These are phyloP conservation scores for Metschnikowia arizonensis DNA, from an alignment of 805 yeast genomes.

Conservation along the genomic window DNA sequence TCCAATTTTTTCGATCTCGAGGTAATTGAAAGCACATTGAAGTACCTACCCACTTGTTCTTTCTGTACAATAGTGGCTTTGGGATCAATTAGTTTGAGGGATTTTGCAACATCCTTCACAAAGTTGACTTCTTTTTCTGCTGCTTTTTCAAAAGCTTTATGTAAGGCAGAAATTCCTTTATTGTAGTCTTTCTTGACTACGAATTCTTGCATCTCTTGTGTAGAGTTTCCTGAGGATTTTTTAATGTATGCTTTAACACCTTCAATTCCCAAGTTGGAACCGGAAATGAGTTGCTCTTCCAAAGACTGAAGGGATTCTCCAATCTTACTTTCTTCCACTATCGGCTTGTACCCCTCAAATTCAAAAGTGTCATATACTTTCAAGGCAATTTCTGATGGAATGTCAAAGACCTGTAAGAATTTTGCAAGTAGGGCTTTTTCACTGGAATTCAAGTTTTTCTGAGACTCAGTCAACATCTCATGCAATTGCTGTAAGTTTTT, in stretches of 20 bases:
- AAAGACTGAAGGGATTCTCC: neutral
- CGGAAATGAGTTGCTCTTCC: constrained; percentile 3
- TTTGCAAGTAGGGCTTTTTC: constrained; percentile 16
- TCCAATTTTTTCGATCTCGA: constrained; percentile 35
- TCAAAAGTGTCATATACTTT: constrained; percentile 30
- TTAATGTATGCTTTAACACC: constrained; percentile 1
- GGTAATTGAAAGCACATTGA: constrained; percentile 46
- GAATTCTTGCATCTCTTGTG: constrained; percentile 12
- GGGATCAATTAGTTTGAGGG: constrained; percentile 25
- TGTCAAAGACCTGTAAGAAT: constrained; percentile 26
- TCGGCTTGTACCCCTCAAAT: constrained; percentile 2
- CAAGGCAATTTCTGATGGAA: constrained; percentile 40
- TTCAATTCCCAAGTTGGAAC: neutral
- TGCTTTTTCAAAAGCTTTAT: constrained; percentile 28
- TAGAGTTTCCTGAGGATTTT: neutral
- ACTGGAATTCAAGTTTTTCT: constrained; percentile 20
- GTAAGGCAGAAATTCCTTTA: constrained; percentile 28
- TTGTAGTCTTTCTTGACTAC: constrained; percentile 36
- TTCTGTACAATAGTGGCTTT: constrained; percentile 27
- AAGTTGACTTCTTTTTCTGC: constrained; percentile 23
- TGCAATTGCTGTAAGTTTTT: constrained; percentile 17
- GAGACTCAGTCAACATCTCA: constrained; percentile 15
- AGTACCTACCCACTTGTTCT: constrained; percentile 27
- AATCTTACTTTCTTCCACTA: neutral
- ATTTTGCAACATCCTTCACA: constrained; percentile 19